phyloP scores from a whole-genome alignment of 352 stramenopile genomes.

The Globisporangium solare region DNA sequence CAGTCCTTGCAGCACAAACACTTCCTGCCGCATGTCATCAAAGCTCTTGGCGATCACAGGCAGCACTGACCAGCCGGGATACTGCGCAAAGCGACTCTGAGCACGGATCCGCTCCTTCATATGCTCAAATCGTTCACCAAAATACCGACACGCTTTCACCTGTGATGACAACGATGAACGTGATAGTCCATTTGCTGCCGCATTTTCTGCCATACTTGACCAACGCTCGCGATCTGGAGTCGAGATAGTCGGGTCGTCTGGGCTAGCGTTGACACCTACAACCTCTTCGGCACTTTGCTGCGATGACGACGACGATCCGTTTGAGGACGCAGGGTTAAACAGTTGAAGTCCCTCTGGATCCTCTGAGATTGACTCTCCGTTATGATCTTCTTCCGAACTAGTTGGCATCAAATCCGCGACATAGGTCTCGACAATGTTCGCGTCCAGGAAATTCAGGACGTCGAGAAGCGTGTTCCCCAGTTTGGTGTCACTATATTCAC shows the following conservation, averaged over 20 bases:
- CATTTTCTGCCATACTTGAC: constrained; percentile 7
- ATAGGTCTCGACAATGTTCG: constrained; percentile 40
- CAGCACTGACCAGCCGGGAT: constrained; percentile 82
- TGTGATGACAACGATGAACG: constrained; percentile 20
- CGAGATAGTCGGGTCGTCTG: not conserved
- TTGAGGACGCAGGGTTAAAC: not conserved
- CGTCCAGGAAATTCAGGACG: constrained; percentile 52
- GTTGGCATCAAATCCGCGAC: constrained; percentile 25
- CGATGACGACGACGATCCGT: constrained; percentile 14
- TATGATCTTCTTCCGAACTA: constrained; percentile 14
- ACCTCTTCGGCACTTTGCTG: constrained; percentile 27
- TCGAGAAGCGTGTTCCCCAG: constrained; percentile 25
- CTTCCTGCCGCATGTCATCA: constrained; percentile 96
- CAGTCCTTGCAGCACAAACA: constrained; percentile 95
- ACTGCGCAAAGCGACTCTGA: constrained; percentile 58
- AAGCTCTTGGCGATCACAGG: constrained; percentile 97
- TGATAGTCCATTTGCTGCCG: not conserved
- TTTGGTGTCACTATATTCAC: not conserved
- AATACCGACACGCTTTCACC: constrained; percentile 29
- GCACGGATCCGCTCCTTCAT: constrained; percentile 83
- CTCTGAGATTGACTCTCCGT: constrained; percentile 24
- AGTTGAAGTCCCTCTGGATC: constrained; percentile 29
- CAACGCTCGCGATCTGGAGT: constrained; percentile 8
- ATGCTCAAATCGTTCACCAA: constrained; percentile 86
- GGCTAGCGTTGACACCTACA: constrained; percentile 6